A percentile compares a stretch with the other conserved stretches of the same genome.
Evolutionary conservation across 371 early-diverging fungal genomes (phyloP).

Genomic region (Rhizomucor miehei): DNA sequence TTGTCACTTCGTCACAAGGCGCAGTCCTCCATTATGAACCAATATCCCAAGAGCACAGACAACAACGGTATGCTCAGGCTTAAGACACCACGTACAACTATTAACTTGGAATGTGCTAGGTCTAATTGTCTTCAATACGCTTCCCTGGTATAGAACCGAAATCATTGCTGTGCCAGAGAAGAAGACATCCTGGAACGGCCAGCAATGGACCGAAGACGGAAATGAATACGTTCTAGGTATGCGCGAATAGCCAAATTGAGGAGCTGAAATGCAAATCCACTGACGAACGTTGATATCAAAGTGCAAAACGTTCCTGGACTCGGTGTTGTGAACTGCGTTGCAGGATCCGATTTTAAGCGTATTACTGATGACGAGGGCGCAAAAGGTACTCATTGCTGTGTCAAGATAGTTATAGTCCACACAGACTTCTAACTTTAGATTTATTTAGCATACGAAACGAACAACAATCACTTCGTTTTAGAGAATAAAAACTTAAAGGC

Average conservation of each 20-base stretch:
- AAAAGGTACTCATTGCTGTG: constrained; percentile 14
- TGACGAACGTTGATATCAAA: constrained; percentile 5
- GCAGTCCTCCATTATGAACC: constrained; percentile 19
- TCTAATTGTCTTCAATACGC: constrained; percentile 75
- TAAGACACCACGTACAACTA: too few relatives aligned
- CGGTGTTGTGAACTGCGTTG: constrained; percentile 23
- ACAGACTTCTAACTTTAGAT: background rate
- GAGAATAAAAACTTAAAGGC: constrained; percentile 72
- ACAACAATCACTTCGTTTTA: constrained; percentile 48
- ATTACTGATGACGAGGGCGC: constrained; percentile 12
- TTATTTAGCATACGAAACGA: constrained; percentile 28
- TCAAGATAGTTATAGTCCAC: background rate
- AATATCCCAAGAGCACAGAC: background rate
- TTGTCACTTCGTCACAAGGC: constrained; percentile 31
- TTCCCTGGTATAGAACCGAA: constrained; percentile 75
- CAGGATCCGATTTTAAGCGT: constrained; percentile 4
- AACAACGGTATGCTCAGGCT: background rate
- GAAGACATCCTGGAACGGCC: constrained; percentile 24
- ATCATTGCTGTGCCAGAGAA: constrained; percentile 62
- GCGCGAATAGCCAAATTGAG: background rate
- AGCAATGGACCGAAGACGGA: constrained; percentile 41
- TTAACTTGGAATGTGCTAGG: constrained; percentile 14
- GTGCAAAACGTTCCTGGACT: constrained; percentile 34
- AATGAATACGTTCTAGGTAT: constrained; percentile 50
- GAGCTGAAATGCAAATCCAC: background rate